Evolutionary conservation across 2,329 filamentous ascomycete species (phyloP).

Genomic region (Curvularia hawaiiensis): DNA sequence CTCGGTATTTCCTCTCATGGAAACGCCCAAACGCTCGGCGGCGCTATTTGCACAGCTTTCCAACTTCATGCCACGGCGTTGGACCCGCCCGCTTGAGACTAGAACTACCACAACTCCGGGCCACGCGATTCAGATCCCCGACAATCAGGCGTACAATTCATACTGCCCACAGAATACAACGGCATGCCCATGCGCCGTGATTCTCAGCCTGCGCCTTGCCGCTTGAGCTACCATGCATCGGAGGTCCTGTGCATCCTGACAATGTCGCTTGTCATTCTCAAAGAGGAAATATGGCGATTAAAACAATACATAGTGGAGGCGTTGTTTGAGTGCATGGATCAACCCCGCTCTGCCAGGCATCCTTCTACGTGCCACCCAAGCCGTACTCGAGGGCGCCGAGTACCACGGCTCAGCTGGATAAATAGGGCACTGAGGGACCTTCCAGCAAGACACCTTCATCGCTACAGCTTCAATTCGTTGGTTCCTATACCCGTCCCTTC

Average conservation of each 20-base stretch:
- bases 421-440: constrained; percentile 25
- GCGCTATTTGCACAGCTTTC: constrained; percentile 16
- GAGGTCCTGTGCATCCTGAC: constrained; percentile 23
- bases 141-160: constrained; percentile 10
- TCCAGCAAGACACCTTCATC: constrained; percentile 20
- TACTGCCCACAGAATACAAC: constrained; percentile 7
- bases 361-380: constrained; percentile 9
- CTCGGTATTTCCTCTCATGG: constrained; percentile 19
- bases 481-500: constrained; percentile 36
- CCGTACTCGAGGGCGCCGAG: neutral
- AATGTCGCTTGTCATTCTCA: constrained; percentile 33
- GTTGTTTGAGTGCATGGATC: constrained; percentile 24
- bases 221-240: constrained; percentile 9
- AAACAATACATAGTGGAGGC: constrained; percentile 12
- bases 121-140: constrained; percentile 3
- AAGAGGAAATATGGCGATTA: constrained; percentile 21
- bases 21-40: constrained; percentile 34
- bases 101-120: constrained; percentile 16
- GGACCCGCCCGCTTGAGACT: constrained; percentile 10
- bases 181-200: constrained; percentile 14
- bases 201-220: constrained; percentile 18
- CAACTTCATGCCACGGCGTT: constrained; percentile 28
- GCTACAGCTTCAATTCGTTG: constrained; percentile 33
- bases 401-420: constrained; percentile 20
- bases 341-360: constrained; percentile 18